These are phyloP conservation scores for Saturnispora zaruensis DNA, from an alignment of 805 yeast genomes.

Conservation along the genomic window DNA sequence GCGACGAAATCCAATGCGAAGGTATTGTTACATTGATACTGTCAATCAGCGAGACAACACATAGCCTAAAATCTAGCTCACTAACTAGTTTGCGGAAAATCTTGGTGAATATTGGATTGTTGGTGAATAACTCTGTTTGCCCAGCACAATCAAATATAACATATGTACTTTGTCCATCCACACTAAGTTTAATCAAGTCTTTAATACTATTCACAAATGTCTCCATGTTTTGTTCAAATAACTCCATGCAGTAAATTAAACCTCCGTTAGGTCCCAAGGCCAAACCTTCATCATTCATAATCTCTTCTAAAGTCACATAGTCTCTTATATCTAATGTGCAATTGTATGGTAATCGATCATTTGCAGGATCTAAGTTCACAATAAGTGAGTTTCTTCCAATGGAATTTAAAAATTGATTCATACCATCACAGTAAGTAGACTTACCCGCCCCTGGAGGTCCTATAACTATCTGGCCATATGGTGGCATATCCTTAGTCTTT, in stretches of 20 bases:
- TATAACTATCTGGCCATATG: constrained; percentile 82
- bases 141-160: constrained; percentile 89
- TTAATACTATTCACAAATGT: constrained; percentile 49
- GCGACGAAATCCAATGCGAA: constrained; percentile 76
- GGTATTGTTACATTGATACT: constrained; percentile 77
- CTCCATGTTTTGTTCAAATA: constrained; percentile 48
- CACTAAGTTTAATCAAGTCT: constrained; percentile 37
- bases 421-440: constrained; percentile 89
- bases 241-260: constrained; percentile 76
- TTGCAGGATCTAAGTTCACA: constrained; percentile 82
- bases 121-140: constrained; percentile 91
- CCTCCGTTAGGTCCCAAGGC: constrained; percentile 73
- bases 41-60: constrained; percentile 83
- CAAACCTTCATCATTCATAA: constrained; percentile 45
- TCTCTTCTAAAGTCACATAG: constrained; percentile 46
- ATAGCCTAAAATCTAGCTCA: constrained; percentile 58
- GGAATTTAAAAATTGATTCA: constrained; percentile 86
- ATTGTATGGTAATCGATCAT: constrained; percentile 45
- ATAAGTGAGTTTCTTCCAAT: constrained; percentile 86
- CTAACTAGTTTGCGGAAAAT: constrained; percentile 62
- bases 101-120: constrained; percentile 61
- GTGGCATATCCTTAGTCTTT: constrained; percentile 30
- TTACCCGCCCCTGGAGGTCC: constrained; percentile 99
- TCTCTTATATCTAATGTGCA: constrained; percentile 51
- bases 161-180: constrained; percentile 45